A percentile compares a stretch with the other conserved stretches of the same genome.
phyloP scores from a whole-genome alignment of 306 rosid genomes.

The Casuarina cunninghamiana region DNA sequence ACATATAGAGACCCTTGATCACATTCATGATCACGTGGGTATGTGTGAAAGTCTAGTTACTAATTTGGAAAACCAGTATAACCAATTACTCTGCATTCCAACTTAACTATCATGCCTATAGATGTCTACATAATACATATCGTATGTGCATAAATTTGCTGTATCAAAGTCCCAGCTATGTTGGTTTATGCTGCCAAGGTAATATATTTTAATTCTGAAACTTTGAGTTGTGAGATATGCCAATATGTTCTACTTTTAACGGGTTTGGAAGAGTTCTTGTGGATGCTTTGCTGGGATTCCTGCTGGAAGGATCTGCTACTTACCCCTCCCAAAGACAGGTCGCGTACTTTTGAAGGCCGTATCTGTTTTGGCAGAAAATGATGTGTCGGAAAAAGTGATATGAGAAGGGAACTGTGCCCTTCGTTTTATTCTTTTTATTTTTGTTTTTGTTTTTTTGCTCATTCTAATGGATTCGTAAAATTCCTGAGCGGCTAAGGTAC shows the following conservation, averaged over 20 bases:
- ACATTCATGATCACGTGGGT: neutral
- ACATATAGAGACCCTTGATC: too few species aligned
- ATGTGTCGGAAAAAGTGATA: neutral
- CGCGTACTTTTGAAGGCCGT: neutral
- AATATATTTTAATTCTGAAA: too few species aligned
- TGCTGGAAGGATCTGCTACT: neutral
- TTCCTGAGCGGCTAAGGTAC: neutral
- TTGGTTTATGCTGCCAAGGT: too few species aligned
- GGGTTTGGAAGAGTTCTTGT: too few species aligned
- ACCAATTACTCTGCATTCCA: neutral
- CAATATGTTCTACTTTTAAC: too few species aligned
- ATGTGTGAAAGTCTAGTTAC: neutral
- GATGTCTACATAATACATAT: neutral
- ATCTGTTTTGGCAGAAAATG: neutral
- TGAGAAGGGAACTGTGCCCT: too few species aligned
- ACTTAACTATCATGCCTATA: neutral
- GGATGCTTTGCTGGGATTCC: neutral
- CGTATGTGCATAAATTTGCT: neutral
- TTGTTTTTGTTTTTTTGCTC: neutral
- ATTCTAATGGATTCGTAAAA: neutral
- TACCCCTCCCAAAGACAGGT: neutral
- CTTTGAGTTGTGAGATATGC: too few species aligned
- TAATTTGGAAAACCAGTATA: neutral
- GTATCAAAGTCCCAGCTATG: neutral
- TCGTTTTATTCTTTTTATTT: neutral